A percentile compares a stretch with the other conserved stretches of the same genome.
phyloP scores from a whole-genome alignment of 73 alveolate species.

The Paramecium primaurelia region DNA sequence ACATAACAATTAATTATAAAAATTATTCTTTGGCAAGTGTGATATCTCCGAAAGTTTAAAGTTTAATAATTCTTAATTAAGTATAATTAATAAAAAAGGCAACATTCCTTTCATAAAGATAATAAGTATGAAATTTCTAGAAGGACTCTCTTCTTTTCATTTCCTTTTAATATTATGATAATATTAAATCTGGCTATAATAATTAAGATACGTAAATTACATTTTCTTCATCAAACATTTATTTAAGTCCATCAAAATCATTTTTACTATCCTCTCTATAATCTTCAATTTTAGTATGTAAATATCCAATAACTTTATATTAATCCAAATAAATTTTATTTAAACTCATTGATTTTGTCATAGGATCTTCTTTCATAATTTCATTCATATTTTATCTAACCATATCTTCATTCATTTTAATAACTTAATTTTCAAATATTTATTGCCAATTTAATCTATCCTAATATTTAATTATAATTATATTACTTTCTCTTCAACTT shows the following conservation, averaged over 20 bases:
- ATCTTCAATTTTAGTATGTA: not conserved
- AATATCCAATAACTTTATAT: slow-evolving; percentile 49
- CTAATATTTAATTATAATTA: not conserved
- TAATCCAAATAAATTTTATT: slow-evolving; percentile 53
- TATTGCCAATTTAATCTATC: slow-evolving; percentile 60
- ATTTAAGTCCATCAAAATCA: slow-evolving; percentile 23
- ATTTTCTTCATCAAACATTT: slow-evolving; percentile 25
- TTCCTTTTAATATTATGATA: slow-evolving; percentile 46
- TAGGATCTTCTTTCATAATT: slow-evolving; percentile 36
- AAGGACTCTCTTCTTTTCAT: slow-evolving; percentile 51
- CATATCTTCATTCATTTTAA: slow-evolving; percentile 43
- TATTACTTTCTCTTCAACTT: slow-evolving; percentile 50
- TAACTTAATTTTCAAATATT: slow-evolving; percentile 55
- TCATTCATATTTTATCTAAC: slow-evolving; percentile 27
- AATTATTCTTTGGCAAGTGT: slow-evolving; percentile 3
- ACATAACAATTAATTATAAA: slow-evolving; percentile 16
- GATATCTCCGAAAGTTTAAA: slow-evolving; percentile 33
- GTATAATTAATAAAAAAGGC: slow-evolving; percentile 56
- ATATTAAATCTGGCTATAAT: slow-evolving; percentile 32
- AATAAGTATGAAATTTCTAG: slow-evolving; percentile 35
- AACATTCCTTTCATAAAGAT: slow-evolving; percentile 53
- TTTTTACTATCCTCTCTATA: not conserved
- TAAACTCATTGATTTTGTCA: slow-evolving; percentile 26
- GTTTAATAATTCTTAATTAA: slow-evolving; percentile 44
- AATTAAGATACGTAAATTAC: not conserved